Evolutionary conservation across 164 flowering plant species (phyloP), one percentile per base, ranked within the genome.

Genomic region (Chloranthus sessilifolius): DNA sequence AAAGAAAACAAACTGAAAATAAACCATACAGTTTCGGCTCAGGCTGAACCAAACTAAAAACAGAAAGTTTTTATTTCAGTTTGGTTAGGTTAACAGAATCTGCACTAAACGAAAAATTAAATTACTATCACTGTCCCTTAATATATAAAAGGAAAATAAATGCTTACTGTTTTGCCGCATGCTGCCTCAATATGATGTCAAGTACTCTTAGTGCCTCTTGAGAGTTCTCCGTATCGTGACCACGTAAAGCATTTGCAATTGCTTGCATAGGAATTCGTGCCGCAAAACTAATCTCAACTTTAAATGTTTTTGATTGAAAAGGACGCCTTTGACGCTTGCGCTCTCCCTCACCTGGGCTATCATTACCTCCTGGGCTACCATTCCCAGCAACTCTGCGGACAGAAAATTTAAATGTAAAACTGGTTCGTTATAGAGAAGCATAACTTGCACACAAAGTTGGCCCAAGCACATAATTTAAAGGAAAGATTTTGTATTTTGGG

Each of bases 231-330:
- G 88, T 69, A 36, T 88, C 99, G 31, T 84, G 82, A 3, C 97
- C 99, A 14, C 83, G 79, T n/a, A 92, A 43, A 0, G 95, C 95
- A 69, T 55, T 61, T 2, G 74, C 79, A 62, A 92, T 86, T 2
- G 97, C 80, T 52, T 81, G 81, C 81, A 86, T 70, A 0, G 95
- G 97, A n/a, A 92, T 84, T 43, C 79, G 86, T 0, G 99, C 83
- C 14, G 99, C 99, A 73, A 56, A 92, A 50, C 82, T 81, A 0
- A 92, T 73, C 67, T 84, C 91, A 7, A 88, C 97, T 41, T 76
- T 78, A 33, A 65, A 86, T 0, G 84, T 73, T 50, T 88, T 84
- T 0, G 97, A 75, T n/a, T 67, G 73, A 29, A 61, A 79, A 0
- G 75, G 83, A 0, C 95, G 81, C 16, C 81, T 53, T 2, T 68